Evolutionary conservation across 164 flowering plant species (phyloP), one percentile per base, ranked within the genome.

Genomic region (Berberis thunbergii): DNA sequence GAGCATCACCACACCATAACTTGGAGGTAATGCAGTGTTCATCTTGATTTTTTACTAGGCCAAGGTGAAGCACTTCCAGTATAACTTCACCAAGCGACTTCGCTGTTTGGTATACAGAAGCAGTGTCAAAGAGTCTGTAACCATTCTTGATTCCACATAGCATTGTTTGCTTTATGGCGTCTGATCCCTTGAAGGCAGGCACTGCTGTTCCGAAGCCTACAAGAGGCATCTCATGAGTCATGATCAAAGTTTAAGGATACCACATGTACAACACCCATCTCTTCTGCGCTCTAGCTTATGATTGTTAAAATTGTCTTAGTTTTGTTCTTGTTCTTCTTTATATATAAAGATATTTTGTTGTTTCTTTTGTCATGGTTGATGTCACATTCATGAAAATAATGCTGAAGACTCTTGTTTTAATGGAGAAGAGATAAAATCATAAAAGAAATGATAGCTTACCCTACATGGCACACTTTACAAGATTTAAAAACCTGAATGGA

Each of bases 21-120:
- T 73, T 69, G 59, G 73, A 62, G 1, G 76, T 73, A 43, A 73
- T 76, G 68, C 76, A 79, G 38, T 76, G 57, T 40, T 79, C 80
- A 0, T 68, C 64, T 6, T 76, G 69, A 13, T 61, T 54, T 11
- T 70, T 61, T 57, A 76, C 58, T n/a, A 79, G 67, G 3, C 76
- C 76, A 7, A 45, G 66, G 4, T 59, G 50, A 45, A 75, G 67
- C 6, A 75, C 70, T 62, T 78, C 69, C 6, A 59, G 72, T 10
- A 73, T 66, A 40, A 77, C 81, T 46, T 61, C 57, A 39, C 81
- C 81, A 1, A 78, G 57, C 1, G 72, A 38, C 56, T 64, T 52
- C 71, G 75, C 75, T 0, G 75, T 12, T 43, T 68, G 59, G 61
- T 66, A 73, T 0, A 53, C 1, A 39, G 67, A 3, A 10, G 76